Evolutionary conservation across 1,284 basidiomycete species (phyloP).

Genomic region (Boletus hoseneyae): DNA sequence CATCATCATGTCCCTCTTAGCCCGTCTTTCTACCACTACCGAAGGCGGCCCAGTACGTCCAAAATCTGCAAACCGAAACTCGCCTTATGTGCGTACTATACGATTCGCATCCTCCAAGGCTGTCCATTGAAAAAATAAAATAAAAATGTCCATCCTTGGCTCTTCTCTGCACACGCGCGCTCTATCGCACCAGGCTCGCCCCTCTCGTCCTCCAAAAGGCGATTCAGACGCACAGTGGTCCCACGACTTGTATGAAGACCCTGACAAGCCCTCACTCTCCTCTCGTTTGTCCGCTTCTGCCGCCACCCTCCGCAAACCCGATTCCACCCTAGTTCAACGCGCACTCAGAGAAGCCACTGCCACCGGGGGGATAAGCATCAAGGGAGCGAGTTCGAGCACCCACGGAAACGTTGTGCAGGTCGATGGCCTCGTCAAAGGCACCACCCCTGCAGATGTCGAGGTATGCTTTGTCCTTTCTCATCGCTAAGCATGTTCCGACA

Average conservation of each 20-base stretch:
- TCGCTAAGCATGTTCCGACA: not conserved
- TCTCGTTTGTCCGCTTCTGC: conserved; percentile 47
- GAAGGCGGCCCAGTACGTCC: conserved; percentile 55
- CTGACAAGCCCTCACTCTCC: conserved; percentile 54
- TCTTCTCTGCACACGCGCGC: conserved; percentile 1
- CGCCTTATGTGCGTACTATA: conserved; percentile 65
- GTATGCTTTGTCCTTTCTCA: conserved; percentile 33
- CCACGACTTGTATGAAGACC: conserved; percentile 67
- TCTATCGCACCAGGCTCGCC: conserved; percentile 22
- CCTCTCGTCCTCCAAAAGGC: conserved; percentile 54
- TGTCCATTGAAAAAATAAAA: conserved; percentile 23
- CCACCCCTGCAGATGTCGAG: conserved; percentile 79
- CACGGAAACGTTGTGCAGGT: conserved; percentile 74
- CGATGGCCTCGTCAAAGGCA: conserved; percentile 70
- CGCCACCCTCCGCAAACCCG: conserved; percentile 40
- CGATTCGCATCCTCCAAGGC: conserved; percentile 28
- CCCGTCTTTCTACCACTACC: conserved; percentile 53
- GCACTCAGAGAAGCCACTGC: conserved; percentile 51
- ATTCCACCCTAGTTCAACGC: conserved; percentile 47
- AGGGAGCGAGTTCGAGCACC: conserved; percentile 59
- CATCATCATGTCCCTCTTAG: conserved; percentile 50
- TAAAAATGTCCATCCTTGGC: conserved; percentile 7
- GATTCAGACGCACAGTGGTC: conserved; percentile 66
- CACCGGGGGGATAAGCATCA: conserved; percentile 55
- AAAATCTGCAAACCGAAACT: conserved; percentile 46